Percentiles rank a stretch among this genome's conserved stretches.
Conservation (phyloP, 1,284 basidiomycete genomes). For the Apiotrichum veenhuisii region DNA sequence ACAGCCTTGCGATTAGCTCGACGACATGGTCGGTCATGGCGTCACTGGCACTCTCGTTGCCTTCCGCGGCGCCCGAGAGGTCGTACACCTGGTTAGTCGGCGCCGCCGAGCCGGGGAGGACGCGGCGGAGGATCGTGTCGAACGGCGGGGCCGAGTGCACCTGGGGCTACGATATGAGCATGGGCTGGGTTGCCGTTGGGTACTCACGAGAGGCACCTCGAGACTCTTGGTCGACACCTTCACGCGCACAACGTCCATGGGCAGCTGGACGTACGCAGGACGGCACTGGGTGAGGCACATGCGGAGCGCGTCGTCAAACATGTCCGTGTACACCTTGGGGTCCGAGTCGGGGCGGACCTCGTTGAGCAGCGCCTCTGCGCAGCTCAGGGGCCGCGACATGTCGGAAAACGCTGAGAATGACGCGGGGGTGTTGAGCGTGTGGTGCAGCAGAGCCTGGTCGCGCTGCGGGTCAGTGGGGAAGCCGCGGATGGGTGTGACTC, state of each 20-base stretch:
- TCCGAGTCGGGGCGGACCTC: conserved; percentile 50
- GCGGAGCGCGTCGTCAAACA: conserved; percentile 76
- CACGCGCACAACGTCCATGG: conserved; percentile 73
- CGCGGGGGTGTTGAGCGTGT: conserved; percentile 77
- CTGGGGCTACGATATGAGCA: conserved; percentile 16
- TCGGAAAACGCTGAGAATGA: conserved; percentile 71
- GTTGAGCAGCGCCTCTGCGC: conserved; percentile 62
- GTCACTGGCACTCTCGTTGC: conserved; percentile 54
- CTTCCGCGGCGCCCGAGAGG: neutral
- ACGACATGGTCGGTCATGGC: conserved; percentile 66
- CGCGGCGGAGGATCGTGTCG: neutral
- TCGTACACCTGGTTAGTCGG: conserved; percentile 10
- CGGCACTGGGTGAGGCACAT: conserved; percentile 70
- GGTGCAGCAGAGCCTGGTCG: conserved; percentile 65
- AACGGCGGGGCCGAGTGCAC: conserved; percentile 17
- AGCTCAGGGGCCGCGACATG: conserved; percentile 72
- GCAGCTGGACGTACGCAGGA: conserved; percentile 83
- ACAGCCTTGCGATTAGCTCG: conserved; percentile 63
- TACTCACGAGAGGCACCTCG: conserved; percentile 40
- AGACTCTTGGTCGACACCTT: conserved; percentile 67
- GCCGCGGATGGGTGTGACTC: neutral
- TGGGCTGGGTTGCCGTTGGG: no score
- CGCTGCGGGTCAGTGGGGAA: conserved; percentile 15
- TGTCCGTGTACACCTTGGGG: conserved; percentile 57
- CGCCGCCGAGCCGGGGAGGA: neutral